Percentiles rank a stretch among this genome's conserved stretches.
Evolutionary conservation across 805 yeast species (phyloP).

Genomic region (Zygosaccharomyces siamensis): DNA sequence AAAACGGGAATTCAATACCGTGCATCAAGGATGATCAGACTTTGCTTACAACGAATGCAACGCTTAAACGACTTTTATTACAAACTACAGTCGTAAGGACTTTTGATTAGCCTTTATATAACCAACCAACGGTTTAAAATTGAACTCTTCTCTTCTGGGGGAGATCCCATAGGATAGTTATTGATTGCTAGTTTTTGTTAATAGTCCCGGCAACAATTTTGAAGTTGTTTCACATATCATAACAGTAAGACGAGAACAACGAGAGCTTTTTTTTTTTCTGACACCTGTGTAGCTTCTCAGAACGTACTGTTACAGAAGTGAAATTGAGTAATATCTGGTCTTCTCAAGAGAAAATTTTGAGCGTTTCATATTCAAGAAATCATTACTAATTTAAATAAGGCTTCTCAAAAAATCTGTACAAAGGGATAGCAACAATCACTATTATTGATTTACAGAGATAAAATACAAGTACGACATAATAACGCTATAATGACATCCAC

Average conservation of each 20-base stretch:
- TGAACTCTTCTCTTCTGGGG: too few species aligned
- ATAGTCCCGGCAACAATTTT: background rate
- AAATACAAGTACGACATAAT: background rate
- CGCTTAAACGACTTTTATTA: background rate
- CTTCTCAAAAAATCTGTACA: constrained; percentile 2
- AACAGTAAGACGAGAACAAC: background rate
- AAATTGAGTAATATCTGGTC: background rate
- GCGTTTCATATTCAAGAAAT: constrained; percentile 1
- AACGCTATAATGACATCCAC: constrained; percentile 15
- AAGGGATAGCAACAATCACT: background rate
- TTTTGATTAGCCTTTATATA: background rate
- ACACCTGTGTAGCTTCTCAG: constrained; percentile 1
- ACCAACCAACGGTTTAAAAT: background rate
- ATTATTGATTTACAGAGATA: background rate
- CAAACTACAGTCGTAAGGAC: background rate
- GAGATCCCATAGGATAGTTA: too few species aligned
- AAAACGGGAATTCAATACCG: background rate
- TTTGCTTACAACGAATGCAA: background rate
- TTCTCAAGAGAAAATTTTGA: background rate
- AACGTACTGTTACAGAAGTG: background rate
- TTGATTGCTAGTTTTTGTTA: background rate
- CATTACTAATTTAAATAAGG: constrained; percentile 8
- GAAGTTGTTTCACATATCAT: background rate
- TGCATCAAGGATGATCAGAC: background rate
- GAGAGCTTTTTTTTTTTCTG: background rate